Base-by-base conservation (phyloP, 805 yeast genomes). In the Candida peoriensis region DNA sequence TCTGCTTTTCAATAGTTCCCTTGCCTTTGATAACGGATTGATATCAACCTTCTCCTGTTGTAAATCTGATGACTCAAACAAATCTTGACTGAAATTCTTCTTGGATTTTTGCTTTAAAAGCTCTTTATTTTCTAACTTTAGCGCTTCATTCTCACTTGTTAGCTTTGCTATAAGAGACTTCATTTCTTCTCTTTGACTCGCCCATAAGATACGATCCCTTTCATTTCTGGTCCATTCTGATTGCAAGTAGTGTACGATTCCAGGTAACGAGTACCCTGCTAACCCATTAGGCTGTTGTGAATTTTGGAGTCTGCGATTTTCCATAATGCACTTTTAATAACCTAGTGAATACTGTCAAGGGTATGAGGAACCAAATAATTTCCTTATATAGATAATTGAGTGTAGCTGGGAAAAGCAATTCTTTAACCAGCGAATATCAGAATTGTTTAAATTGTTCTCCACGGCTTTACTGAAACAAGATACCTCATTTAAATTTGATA, bases 171-270 rank as follows among this genome's bases (percentile, higher is more conserved):
- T 70, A 21, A 60, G 52, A 20, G 67, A 61, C 54, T 66, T 72
- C 79, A 77, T 72, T 47, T 77, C 82, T 14, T 77, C 74, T 24
- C 70, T 61, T 48, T 77, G 82, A 33, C 75, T 57, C 39, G 72
- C 78, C 78, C 80, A 76, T 28, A 70, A 70, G 34, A 77, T 72
- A 33, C 78, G 60, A 44, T 74, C 76, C 36, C 75, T 68, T 50
- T 78, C 83, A 51, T 72, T 74, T 39, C 66, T 68, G 35, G 78
- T 76, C 68, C 77, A 76, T 46, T 78, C 82, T 17, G 71, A 60
- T 50, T 78, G 83, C 47, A 78, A 62, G 42, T 72, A 78, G 48
- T 74, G 72, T 76, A 78, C 74, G 21, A 78, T 77, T 33, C 83
- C 82, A 28, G 54, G 51, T 4, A 47, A 44, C 23, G 52, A 42